A percentile compares a stretch with the other conserved stretches of the same genome.
These are phyloP conservation scores for Clohesyomyces aquaticus DNA, from an alignment of 495 filamentous ascomycete genomes.

Conservation along the genomic window DNA sequence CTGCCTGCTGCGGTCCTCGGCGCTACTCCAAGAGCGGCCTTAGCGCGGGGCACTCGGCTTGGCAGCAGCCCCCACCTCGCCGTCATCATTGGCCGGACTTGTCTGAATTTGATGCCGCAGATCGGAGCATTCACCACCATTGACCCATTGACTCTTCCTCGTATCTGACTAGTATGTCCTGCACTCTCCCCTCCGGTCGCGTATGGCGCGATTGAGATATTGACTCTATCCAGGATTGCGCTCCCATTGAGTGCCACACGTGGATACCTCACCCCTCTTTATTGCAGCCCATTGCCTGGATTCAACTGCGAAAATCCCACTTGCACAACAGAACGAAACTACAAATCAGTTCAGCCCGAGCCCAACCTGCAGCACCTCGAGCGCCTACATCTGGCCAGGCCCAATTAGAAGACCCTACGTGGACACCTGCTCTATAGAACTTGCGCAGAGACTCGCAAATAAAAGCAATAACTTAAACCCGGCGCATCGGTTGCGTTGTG, in stretches of 20 bases:
- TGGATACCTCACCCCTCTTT: conserved; percentile 26
- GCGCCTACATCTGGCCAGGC: neutral
- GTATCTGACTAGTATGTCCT: conserved; percentile 10
- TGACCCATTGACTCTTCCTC: neutral
- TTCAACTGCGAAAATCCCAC: conserved; percentile 2
- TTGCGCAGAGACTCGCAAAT: neutral
- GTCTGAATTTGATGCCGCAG: conserved; percentile 6
- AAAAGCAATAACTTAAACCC: conserved; percentile 4
- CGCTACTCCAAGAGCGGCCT: too few relatives aligned
- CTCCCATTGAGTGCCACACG: conserved; percentile 17
- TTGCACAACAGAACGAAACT: conserved; percentile 24
- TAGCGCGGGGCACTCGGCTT: too few relatives aligned
- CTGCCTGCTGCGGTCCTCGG: too few relatives aligned
- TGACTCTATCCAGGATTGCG: neutral
- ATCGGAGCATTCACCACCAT: conserved; percentile 25
- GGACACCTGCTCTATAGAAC: conserved; percentile 14
- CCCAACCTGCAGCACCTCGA: neutral
- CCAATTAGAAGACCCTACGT: conserved; percentile 33
- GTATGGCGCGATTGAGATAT: conserved; percentile 7
- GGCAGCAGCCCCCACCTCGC: neutral
- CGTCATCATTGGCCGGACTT: conserved; percentile 10
- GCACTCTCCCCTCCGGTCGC: neutral
- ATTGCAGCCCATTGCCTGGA: neutral
- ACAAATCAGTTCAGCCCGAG: conserved; percentile 19
- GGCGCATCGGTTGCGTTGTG: neutral